Conservation (phyloP, 208 protist species). For the Vickermania spadyakhi region DNA sequence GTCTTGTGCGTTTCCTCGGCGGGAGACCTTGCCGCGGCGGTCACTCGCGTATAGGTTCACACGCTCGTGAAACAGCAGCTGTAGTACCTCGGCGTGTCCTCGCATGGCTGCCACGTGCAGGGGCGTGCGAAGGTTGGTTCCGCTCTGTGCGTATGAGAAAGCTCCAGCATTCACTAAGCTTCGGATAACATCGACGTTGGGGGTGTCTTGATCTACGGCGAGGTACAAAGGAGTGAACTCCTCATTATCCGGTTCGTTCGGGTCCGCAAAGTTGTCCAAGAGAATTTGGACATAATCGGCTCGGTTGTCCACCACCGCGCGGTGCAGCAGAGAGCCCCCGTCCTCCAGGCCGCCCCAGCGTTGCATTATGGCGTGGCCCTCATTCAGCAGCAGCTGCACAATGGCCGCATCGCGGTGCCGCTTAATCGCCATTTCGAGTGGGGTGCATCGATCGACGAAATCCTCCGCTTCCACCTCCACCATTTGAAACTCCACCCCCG, state of each 20-base stretch:
- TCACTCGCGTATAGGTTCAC: constrained; percentile 1
- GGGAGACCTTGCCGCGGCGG: constrained; percentile 1
- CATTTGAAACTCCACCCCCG: constrained; percentile 1
- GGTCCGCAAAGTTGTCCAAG: constrained; percentile 56
- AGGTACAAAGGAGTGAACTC: constrained; percentile 62
- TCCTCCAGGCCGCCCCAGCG: constrained; percentile 31
- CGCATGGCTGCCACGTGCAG: constrained; percentile 42
- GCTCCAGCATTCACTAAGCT: constrained; percentile 44
- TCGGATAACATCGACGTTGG: constrained; percentile 20
- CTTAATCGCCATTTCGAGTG: constrained; percentile 64
- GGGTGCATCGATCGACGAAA: constrained; percentile 17
- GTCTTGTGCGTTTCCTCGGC: not conserved
- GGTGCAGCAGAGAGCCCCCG: constrained; percentile 51
- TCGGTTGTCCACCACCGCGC: constrained; percentile 27
- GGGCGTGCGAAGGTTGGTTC: constrained; percentile 36
- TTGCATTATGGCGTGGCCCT: constrained; percentile 35
- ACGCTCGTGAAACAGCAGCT: constrained; percentile 23
- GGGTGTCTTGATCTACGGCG: constrained; percentile 12
- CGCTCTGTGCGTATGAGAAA: constrained; percentile 34
- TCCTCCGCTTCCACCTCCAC: constrained; percentile 67
- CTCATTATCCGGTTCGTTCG: constrained; percentile 44
- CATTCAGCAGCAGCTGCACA: constrained; percentile 25
- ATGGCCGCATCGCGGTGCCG: constrained; percentile 15
- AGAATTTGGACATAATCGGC: constrained; percentile 28
- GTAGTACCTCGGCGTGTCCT: constrained; percentile 17